Percentiles rank a stretch among this genome's conserved stretches.
phyloP scores from a whole-genome alignment of 306 rosid species.

The Casuarina glauca region DNA sequence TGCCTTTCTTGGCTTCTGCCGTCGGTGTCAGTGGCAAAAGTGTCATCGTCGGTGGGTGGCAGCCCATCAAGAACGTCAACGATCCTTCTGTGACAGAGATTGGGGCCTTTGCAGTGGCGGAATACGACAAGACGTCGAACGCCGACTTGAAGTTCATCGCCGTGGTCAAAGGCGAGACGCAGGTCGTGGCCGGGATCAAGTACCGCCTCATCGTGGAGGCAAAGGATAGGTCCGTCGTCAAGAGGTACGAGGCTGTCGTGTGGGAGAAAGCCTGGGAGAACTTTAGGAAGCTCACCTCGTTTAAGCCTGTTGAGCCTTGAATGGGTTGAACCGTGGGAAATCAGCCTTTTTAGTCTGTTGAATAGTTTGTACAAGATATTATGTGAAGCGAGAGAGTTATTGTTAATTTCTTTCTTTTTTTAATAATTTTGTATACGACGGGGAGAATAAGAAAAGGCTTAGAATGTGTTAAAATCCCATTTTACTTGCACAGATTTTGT shows the following conservation, averaged over 20 bases:
- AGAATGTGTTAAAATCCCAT: slow-evolving; percentile 36
- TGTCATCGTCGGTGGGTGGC: slow-evolving; percentile 31
- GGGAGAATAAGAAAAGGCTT: too few species aligned
- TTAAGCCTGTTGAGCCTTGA: slow-evolving; percentile 1
- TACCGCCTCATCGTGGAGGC: slow-evolving; percentile 46
- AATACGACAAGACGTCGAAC: slow-evolving; percentile 39
- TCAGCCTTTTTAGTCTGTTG: too few species aligned
- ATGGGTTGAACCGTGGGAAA: too few species aligned
- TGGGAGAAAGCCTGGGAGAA: slow-evolving; percentile 39
- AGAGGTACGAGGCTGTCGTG: slow-evolving; percentile 35
- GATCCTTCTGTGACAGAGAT: slow-evolving; percentile 51
- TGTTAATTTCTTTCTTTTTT: too few species aligned
- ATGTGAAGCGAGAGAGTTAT: too few species aligned
- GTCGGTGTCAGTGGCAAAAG: neutral
- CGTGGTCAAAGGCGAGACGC: slow-evolving; percentile 43
- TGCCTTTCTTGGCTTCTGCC: slow-evolving; percentile 12
- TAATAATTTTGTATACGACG: too few species aligned
- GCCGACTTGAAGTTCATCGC: slow-evolving; percentile 22
- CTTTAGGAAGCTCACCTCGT: slow-evolving; percentile 42
- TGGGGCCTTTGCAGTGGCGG: slow-evolving; percentile 49
- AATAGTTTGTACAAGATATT: too few species aligned
- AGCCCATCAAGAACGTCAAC: slow-evolving; percentile 35
- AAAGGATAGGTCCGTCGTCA: slow-evolving; percentile 11
- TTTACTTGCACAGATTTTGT: slow-evolving; percentile 59
- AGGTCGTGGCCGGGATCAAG: slow-evolving; percentile 50